Base-by-base conservation (phyloP, 2,329 filamentous ascomycete species). In the Septoria petroselini region DNA sequence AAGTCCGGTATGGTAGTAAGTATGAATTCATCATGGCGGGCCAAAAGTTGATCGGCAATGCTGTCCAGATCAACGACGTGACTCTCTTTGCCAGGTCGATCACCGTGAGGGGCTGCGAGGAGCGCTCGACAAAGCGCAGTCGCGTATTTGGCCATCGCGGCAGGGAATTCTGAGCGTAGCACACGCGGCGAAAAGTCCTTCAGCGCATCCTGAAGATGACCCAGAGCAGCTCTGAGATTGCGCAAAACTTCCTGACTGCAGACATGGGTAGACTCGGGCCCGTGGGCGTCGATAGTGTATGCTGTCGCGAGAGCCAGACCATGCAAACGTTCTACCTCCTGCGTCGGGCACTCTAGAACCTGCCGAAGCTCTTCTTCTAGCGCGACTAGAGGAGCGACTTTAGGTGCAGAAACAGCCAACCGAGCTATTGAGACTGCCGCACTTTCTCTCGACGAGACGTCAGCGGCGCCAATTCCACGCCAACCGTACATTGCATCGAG, bases 381-480 rank as follows among this genome's bases (percentile, higher is more conserved):
- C 63, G 55, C 80, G 52, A 52, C 34, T 19, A 42, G 29, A 1
- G 71, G 70, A 5, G 54, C 62, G 51, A 41, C 73, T 60, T n/a
- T 46, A 41, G 23, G 65, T 54, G 50, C 65, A 73, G 61, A 49
- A 73, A 70, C 29, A 66, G 72, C 55, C 3, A 91, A 65, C 1
- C 68, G 64, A 4, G 88, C 88, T 59, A 91, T 83, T 0, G 87
- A 83, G 1, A 69, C 70, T 1, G 86, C 88, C 11, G 89, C 84
- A 41, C 81, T 78, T 59, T 88, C 78, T 53, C 93, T 80, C 1
- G 89, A 88, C 4, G 77, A 73, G 0, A 83, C 78, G 66, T 96
- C 90, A 7, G 82, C 75, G 57, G 94, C 88, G 0, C 85, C 84
- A n/a, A 94, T 80, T 1, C 93, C 93, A 67, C 91, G 80, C 93